Conservation (phyloP, 2,329 filamentous ascomycete genomes). For the Colletotrichum lentis region DNA sequence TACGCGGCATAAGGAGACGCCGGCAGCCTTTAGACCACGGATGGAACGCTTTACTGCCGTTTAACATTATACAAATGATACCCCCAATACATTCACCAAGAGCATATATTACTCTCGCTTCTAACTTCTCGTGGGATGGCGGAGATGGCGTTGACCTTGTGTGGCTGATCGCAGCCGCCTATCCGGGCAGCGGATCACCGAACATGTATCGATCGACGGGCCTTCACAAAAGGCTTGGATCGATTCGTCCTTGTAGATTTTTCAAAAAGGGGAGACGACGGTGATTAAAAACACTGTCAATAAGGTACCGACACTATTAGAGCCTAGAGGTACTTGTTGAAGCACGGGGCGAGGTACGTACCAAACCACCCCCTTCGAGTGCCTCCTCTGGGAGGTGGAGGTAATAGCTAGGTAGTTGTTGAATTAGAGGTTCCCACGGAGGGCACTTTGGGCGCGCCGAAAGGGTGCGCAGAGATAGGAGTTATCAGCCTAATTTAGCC, state of each 20-base stretch:
- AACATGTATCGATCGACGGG: neutral
- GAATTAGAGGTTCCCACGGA: no score
- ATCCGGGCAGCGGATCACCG: neutral
- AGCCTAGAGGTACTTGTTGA: neutral
- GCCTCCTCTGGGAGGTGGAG: no score
- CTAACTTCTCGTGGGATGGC: neutral
- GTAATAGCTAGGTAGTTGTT: no score
- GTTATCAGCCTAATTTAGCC: no score
- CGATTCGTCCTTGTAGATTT: neutral
- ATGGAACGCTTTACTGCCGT: neutral
- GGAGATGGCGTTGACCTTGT: neutral
- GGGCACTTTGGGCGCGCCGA: no score
- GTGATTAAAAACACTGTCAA: no score
- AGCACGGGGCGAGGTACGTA: constrained; percentile 28
- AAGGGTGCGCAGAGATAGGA: no score
- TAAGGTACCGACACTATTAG: no score
- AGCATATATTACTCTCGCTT: neutral
- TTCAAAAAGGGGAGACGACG: neutral
- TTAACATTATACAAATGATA: constrained; percentile 5
- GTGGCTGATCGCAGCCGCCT: no score
- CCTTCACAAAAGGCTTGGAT: neutral
- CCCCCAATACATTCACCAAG: neutral
- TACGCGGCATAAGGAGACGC: neutral
- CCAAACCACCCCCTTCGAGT: neutral
- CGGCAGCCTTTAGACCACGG: no score